Percentiles rank a stretch among this genome's conserved stretches.
These are phyloP conservation scores for Suhomyces bribrorum DNA, from an alignment of 1,139 yeast species.

Conservation along the genomic window DNA sequence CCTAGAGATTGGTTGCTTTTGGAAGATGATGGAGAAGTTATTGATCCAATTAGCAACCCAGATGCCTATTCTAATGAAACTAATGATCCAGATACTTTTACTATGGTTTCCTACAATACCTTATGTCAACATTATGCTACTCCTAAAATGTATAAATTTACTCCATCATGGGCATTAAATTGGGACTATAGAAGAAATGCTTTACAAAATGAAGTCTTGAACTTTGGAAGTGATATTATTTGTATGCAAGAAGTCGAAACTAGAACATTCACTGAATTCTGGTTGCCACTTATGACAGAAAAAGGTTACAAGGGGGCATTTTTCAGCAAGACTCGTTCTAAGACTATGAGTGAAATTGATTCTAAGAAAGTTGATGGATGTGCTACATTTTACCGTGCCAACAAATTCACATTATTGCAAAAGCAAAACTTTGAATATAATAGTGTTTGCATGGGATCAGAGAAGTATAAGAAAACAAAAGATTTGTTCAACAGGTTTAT, in stretches of 20 bases:
- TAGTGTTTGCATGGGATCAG: slow-evolving; percentile 83
- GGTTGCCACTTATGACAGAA: slow-evolving; percentile 73
- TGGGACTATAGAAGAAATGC: slow-evolving; percentile 90
- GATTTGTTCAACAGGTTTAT: slow-evolving; percentile 95
- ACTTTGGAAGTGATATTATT: slow-evolving; percentile 68
- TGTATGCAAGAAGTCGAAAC: slow-evolving; percentile 97
- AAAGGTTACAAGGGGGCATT: slow-evolving; percentile 81
- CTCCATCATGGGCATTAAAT: slow-evolving; percentile 95
- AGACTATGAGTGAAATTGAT: slow-evolving; percentile 82
- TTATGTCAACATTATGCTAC: slow-evolving; percentile 96
- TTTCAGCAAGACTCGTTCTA: slow-evolving; percentile 87
- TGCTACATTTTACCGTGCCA: slow-evolving; percentile 79
- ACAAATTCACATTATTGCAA: slow-evolving; percentile 68
- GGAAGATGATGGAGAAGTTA: slow-evolving; percentile 72
- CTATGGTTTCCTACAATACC: slow-evolving; percentile 85
- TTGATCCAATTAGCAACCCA: slow-evolving; percentile 37
- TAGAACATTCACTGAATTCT: slow-evolving; percentile 78
- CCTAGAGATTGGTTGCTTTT: slow-evolving; percentile 83
- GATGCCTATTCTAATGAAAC: slow-evolving; percentile 33
- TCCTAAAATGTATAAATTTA: slow-evolving; percentile 84
- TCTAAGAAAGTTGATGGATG: slow-evolving; percentile 96
- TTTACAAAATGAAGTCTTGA: slow-evolving; percentile 69
- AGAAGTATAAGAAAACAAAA: slow-evolving; percentile 87
- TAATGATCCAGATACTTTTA: slow-evolving; percentile 48
- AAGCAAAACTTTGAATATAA: slow-evolving; percentile 83